Conservation (phyloP, 768 basidiomycete genomes). For the Agrocybe chaxingu region DNA sequence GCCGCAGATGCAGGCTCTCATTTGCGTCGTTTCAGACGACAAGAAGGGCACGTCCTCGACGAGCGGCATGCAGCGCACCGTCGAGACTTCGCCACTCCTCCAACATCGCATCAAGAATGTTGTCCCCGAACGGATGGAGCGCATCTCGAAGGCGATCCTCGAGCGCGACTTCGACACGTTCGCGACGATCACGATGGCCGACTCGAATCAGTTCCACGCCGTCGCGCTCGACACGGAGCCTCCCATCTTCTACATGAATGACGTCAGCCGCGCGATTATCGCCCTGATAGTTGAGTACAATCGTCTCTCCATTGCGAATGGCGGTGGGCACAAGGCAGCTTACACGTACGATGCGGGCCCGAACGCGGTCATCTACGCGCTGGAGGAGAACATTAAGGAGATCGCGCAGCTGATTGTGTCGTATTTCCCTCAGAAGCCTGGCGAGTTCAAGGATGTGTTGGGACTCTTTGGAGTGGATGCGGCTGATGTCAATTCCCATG, state of each 20-base stretch:
- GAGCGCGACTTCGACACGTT: slow-evolving; percentile 83
- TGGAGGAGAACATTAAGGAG: slow-evolving; percentile 70
- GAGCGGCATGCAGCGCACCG: slow-evolving; percentile 96
- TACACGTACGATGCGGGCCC: slow-evolving; percentile 99
- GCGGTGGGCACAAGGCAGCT: slow-evolving; percentile 73
- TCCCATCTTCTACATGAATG: slow-evolving; percentile 99
- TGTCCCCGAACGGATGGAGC: slow-evolving; percentile 85
- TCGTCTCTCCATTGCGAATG: slow-evolving; percentile 58
- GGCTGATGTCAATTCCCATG: slow-evolving; percentile 37
- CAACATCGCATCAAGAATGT: slow-evolving; percentile 84
- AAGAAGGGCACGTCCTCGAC: slow-evolving; percentile 97
- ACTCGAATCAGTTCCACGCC: slow-evolving; percentile 99
- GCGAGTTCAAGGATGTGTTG: slow-evolving; percentile 74
- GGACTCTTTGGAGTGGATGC: slow-evolving; percentile 47
- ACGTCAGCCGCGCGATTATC: slow-evolving; percentile 93
- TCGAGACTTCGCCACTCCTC: slow-evolving; percentile 85
- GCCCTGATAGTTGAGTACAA: slow-evolving; percentile 91
- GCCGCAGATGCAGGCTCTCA: slow-evolving; percentile 95
- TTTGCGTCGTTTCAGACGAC: slow-evolving; percentile 93
- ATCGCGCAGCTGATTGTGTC: slow-evolving; percentile 72
- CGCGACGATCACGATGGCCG: slow-evolving; percentile 90
- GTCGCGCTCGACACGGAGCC: slow-evolving; percentile 96
- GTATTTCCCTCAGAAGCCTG: slow-evolving; percentile 84
- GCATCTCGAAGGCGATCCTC: slow-evolving; percentile 77
- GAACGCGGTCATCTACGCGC: slow-evolving; percentile 95